Evolutionary conservation across 441 rosid species (phyloP).

Genomic region (Populus tomentosa): DNA sequence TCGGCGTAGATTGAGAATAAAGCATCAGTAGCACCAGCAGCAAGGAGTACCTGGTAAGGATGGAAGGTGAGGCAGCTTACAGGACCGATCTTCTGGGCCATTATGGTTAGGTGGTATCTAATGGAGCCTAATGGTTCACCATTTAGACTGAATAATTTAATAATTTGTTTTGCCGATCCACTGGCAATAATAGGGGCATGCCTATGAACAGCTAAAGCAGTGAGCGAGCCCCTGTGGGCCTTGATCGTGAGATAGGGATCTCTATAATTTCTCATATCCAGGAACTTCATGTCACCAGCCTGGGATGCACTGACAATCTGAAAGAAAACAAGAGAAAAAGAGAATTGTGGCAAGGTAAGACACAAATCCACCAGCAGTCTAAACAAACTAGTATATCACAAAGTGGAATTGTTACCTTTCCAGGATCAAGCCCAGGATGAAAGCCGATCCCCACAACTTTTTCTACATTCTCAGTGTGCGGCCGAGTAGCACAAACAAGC

Average conservation of each 20-base stretch:
- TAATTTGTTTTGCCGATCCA: constrained; percentile 86
- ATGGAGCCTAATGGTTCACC: constrained; percentile 76
- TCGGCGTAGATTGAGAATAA: constrained; percentile 70
- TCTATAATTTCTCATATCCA: constrained; percentile 67
- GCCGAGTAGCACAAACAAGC: constrained; percentile 68
- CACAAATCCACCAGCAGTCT: not conserved
- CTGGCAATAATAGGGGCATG: constrained; percentile 92
- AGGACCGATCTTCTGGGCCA: constrained; percentile 98
- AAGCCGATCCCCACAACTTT: constrained; percentile 90
- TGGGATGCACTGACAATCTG: constrained; percentile 97
- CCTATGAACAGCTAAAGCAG: constrained; percentile 93
- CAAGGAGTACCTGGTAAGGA: constrained; percentile 84
- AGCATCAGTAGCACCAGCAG: constrained; percentile 92
- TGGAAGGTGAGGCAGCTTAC: constrained; percentile 93
- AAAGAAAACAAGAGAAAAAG: constrained; percentile 1
- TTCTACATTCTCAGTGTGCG: constrained; percentile 66
- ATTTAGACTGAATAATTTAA: constrained; percentile 77
- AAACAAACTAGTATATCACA: not conserved
- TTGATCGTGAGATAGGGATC: constrained; percentile 72
- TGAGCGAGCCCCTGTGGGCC: constrained; percentile 90
- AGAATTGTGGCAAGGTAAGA: not conserved
- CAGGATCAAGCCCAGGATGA: constrained; percentile 93
- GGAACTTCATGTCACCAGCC: constrained; percentile 88
- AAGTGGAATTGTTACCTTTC: constrained; percentile 45
- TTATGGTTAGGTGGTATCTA: constrained; percentile 66